These are phyloP conservation scores for Saturnispora silvae DNA, from an alignment of 805 yeast genomes.

Conservation along the genomic window DNA sequence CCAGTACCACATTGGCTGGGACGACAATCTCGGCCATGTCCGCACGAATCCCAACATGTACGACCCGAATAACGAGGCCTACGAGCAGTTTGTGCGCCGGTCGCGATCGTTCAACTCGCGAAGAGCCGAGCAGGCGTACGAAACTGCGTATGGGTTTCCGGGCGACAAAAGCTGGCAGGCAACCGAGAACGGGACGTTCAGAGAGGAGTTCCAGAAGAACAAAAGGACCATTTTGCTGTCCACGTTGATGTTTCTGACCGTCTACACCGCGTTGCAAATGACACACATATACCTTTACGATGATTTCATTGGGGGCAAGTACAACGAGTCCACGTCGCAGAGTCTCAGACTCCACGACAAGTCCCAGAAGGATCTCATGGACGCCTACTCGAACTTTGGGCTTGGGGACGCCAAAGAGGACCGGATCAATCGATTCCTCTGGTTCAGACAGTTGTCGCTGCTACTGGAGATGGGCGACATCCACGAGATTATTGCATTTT, in stretches of 20 bases:
- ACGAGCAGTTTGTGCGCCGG: constrained; percentile 8
- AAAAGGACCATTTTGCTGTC: constrained; percentile 21
- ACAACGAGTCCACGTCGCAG: constrained; percentile 16
- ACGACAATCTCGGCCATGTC: constrained; percentile 16
- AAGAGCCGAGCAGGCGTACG: constrained; percentile 16
- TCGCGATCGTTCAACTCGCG: constrained; percentile 23
- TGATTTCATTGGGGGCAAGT: constrained; percentile 23
- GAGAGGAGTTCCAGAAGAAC: constrained; percentile 22
- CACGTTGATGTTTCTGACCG: constrained; percentile 18
- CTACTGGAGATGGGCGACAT: constrained; percentile 20
- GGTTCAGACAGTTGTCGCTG: constrained; percentile 34
- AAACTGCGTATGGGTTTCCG: constrained; percentile 19
- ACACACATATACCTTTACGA: constrained; percentile 22
- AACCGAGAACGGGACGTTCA: constrained; percentile 18
- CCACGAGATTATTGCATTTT: constrained; percentile 14
- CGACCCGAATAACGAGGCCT: constrained; percentile 13
- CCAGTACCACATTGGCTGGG: constrained; percentile 37
- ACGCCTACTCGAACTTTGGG: constrained; percentile 42
- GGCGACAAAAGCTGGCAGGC: constrained; percentile 21
- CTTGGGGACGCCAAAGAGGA: constrained; percentile 38
- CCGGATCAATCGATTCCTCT: constrained; percentile 45
- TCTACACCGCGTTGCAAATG: constrained; percentile 23
- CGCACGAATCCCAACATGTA: constrained; percentile 17
- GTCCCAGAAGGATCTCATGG: constrained; percentile 30
- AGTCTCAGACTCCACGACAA: constrained; percentile 27